A percentile compares a stretch with the other conserved stretches of the same genome.
phyloP scores from a whole-genome alignment of 495 filamentous ascomycete genomes.

The Podospora australis region DNA sequence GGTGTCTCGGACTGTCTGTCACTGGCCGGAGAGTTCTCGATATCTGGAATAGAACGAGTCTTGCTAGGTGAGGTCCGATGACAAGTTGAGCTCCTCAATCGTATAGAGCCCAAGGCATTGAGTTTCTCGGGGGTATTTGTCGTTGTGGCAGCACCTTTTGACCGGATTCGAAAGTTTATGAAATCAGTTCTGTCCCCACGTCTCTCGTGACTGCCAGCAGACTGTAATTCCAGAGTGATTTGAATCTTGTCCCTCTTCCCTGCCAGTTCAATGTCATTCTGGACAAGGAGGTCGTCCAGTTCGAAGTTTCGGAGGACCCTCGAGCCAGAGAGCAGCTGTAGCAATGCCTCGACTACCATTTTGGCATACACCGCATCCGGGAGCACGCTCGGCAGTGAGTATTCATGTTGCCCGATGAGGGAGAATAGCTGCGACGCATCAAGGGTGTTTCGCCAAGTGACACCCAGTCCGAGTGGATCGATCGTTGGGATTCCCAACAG shows the following conservation, averaged over 20 bases:
- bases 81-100: not conserved
- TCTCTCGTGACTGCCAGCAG: slow-evolving; percentile 7
- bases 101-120: not conserved
- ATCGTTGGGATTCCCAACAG: not conserved
- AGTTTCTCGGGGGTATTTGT: not conserved
- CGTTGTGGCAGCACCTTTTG: not conserved
- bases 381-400: not conserved
- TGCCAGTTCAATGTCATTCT: slow-evolving; percentile 2
- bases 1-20: not conserved
- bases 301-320: slow-evolving; percentile 6
- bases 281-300: slow-evolving; percentile 6
- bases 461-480: slow-evolving; percentile 1
- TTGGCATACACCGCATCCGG: slow-evolving; percentile 7
- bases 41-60: not conserved
- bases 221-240: slow-evolving; percentile 4
- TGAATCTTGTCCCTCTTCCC: not conserved
- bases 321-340: not conserved
- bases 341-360: slow-evolving; percentile 2
- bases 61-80: not conserved
- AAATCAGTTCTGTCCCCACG: slow-evolving; percentile 10
- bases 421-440: slow-evolving; percentile 1
- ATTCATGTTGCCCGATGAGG: not conserved
- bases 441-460: slow-evolving; percentile 10
- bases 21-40: not conserved
- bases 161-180: slow-evolving; percentile 8